These are phyloP conservation scores for Saprolegnia parasitica DNA, from an alignment of 352 stramenopile species.

Conservation along the genomic window DNA sequence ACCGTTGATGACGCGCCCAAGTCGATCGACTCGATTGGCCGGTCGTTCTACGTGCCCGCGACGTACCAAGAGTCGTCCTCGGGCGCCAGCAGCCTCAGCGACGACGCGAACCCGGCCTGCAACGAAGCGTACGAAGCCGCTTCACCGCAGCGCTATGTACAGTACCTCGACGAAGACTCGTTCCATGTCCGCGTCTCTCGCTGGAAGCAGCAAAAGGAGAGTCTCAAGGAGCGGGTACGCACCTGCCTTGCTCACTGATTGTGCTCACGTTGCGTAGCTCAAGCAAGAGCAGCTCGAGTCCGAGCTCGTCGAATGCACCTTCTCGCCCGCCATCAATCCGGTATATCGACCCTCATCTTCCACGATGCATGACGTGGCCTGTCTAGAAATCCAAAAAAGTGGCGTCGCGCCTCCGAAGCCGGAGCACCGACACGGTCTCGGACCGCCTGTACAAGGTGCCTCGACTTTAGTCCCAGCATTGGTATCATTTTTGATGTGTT, in stretches of 20 bases:
- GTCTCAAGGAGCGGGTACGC: conserved; percentile 47
- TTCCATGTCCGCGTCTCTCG: conserved; percentile 69
- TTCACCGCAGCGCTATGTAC: conserved; percentile 7
- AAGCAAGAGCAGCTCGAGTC: conserved; percentile 71
- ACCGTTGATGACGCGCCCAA: no score
- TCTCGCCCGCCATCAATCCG: conserved; percentile 63
- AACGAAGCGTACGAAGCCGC: not conserved
- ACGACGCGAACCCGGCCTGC: not conserved
- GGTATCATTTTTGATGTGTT: not conserved
- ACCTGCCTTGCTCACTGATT: not conserved
- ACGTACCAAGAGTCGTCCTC: not conserved
- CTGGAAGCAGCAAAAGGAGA: conserved; percentile 77
- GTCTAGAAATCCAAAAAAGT: conserved; percentile 26
- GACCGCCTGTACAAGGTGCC: conserved; percentile 51
- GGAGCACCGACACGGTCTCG: conserved; percentile 41
- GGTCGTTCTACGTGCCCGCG: not conserved
- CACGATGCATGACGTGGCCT: not conserved
- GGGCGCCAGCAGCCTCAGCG: not conserved
- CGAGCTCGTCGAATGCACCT: conserved; percentile 74
- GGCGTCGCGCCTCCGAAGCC: conserved; percentile 30
- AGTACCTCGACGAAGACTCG: conserved; percentile 31
- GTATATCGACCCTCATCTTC: not conserved
- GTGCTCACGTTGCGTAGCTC: conserved; percentile 32
- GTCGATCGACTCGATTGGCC: not conserved
- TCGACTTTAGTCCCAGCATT: not conserved